A percentile compares a stretch with the other conserved stretches of the same genome.
phyloP scores from a whole-genome alignment of 345 rosid species.

The Eutrema heterophyllum region DNA sequence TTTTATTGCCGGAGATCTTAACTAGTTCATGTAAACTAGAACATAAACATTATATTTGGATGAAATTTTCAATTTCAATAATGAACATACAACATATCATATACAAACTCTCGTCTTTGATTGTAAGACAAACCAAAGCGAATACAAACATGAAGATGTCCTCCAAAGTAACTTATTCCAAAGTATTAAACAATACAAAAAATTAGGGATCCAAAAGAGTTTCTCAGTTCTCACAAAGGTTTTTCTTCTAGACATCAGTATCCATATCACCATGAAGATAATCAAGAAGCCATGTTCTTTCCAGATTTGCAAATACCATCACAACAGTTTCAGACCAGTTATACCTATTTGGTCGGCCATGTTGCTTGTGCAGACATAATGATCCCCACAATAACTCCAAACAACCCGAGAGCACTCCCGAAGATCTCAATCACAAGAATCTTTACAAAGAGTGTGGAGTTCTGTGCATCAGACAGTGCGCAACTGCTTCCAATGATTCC shows the following conservation, averaged over 20 bases:
- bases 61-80: background rate
- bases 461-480: constrained; percentile 96
- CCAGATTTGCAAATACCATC: background rate
- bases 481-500: constrained; percentile 99
- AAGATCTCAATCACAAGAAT: constrained; percentile 98
- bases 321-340: background rate
- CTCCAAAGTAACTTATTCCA: constrained; percentile 23
- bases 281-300: constrained; percentile 29
- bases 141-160: constrained; percentile 17
- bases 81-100: background rate
- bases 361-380: constrained; percentile 99
- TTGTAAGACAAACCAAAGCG: background rate
- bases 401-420: constrained; percentile 97
- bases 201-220: constrained; percentile 19
- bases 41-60: background rate
- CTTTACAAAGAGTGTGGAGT: constrained; percentile 93
- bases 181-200: constrained; percentile 26
- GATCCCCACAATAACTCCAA: constrained; percentile 97
- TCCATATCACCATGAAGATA: constrained; percentile 17
- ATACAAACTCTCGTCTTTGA: constrained; percentile 27
- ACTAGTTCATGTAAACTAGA: background rate
- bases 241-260: constrained; percentile 25
- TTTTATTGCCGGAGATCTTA: background rate
- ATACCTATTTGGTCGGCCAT: constrained; percentile 70
- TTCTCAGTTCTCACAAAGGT: constrained; percentile 9